Conservation (phyloP, 1,139 yeast genomes). For the Diutina ranongensis region DNA sequence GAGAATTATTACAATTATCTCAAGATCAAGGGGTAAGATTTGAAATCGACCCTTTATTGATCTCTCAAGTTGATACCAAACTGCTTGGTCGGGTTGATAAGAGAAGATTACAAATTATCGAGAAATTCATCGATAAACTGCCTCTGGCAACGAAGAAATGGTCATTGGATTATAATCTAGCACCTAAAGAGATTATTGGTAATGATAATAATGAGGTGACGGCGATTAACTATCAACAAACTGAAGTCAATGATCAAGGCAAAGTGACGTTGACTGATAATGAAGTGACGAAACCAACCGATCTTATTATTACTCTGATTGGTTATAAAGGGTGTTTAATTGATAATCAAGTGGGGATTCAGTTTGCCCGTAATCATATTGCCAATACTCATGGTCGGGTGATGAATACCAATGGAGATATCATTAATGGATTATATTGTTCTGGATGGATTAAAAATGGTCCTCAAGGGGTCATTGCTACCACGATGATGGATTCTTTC, state of each 20-base stretch:
- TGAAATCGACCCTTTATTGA: neutral
- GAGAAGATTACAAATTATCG: conserved; percentile 54
- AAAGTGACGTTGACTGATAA: conserved; percentile 32
- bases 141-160: conserved; percentile 33
- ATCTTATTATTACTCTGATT: conserved; percentile 63
- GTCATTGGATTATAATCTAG: conserved; percentile 57
- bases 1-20: conserved; percentile 55
- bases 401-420: conserved; percentile 9
- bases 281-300: neutral
- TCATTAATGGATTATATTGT: conserved; percentile 49
- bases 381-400: conserved; percentile 54
- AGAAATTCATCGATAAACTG: conserved; percentile 31
- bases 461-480: conserved; percentile 84
- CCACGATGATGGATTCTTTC: conserved; percentile 80
- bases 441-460: conserved; percentile 93
- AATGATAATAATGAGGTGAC: conserved; percentile 23
- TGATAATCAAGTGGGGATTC: conserved; percentile 47
- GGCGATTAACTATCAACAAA: conserved; percentile 38
- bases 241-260: conserved; percentile 25
- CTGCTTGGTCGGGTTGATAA: conserved; percentile 53
- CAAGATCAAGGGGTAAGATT: neutral
- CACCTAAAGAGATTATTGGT: conserved; percentile 47
- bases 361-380: conserved; percentile 41
- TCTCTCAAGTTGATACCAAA: conserved; percentile 18
- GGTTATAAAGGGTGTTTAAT: conserved; percentile 70